phyloP scores from a whole-genome alignment of 805 yeast species.

The Cyberlindnera suaveolens region DNA sequence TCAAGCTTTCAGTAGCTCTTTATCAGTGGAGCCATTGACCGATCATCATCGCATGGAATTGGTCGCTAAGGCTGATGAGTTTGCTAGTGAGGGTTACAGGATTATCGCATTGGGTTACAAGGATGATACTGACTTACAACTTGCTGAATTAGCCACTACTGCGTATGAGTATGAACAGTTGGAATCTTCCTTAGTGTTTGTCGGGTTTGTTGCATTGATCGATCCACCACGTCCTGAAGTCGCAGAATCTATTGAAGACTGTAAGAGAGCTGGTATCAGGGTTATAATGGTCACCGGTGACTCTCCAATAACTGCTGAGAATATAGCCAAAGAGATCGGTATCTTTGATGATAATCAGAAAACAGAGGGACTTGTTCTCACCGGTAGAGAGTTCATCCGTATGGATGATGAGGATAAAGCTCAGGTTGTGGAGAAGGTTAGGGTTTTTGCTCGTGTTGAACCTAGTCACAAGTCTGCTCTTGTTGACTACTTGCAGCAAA shows the following conservation, averaged over 20 bases:
- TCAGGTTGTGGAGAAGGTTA: conserved; percentile 38
- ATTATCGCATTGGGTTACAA: conserved; percentile 30
- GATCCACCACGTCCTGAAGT: conserved; percentile 41
- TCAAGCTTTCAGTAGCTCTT: conserved; percentile 17
- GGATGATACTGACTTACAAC: conserved; percentile 28
- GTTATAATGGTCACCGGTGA: conserved; percentile 50
- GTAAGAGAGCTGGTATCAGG: conserved; percentile 37
- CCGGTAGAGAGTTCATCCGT: conserved; percentile 31
- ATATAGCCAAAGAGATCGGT: conserved; percentile 42
- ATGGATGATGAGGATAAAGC: conserved; percentile 32
- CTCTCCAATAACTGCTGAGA: conserved; percentile 45
- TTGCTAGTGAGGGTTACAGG: conserved; percentile 29
- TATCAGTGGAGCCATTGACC: conserved; percentile 23
- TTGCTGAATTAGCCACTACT: conserved; percentile 21
- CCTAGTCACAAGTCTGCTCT: conserved; percentile 48
- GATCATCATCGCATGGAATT: conserved; percentile 28
- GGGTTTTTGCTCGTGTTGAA: conserved; percentile 48
- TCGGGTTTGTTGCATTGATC: conserved; percentile 36
- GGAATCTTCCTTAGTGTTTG: conserved; percentile 25
- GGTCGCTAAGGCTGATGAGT: conserved; percentile 30
- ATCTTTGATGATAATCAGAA: conserved; percentile 26
- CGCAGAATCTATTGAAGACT: conserved; percentile 26
- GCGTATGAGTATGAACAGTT: conserved; percentile 34
- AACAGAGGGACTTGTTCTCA: conserved; percentile 28
- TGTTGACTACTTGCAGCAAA: conserved; percentile 39